Conservation (phyloP, 768 basidiomycete species). For the Lyophyllum atratum region DNA sequence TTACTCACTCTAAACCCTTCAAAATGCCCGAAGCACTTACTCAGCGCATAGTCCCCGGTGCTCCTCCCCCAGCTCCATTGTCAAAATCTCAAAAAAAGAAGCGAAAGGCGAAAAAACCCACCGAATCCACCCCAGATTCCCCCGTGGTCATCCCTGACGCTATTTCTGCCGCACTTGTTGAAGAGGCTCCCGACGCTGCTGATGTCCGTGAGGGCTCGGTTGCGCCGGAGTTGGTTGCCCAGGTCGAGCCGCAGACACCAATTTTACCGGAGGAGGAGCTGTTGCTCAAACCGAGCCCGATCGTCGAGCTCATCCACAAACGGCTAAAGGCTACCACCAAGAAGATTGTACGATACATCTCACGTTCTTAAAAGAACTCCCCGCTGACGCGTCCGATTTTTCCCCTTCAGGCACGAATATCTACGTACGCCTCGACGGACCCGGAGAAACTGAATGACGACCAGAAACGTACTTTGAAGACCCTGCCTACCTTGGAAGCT, state of each 20-base stretch:
- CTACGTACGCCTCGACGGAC: constrained; percentile 67
- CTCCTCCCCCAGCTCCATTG: constrained; percentile 59
- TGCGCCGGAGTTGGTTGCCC: constrained; percentile 47
- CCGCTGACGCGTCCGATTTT: constrained; percentile 14
- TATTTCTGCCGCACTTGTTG: constrained; percentile 45
- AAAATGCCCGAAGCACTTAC: constrained; percentile 41
- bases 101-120: constrained; percentile 53
- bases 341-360: constrained; percentile 68
- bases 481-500: constrained; percentile 75
- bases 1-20: constrained; percentile 6
- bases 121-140: constrained; percentile 46
- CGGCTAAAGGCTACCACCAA: constrained; percentile 76
- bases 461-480: constrained; percentile 74
- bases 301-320: constrained; percentile 79
- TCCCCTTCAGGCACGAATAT: constrained; percentile 63
- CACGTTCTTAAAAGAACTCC: not conserved
- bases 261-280: constrained; percentile 47
- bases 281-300: constrained; percentile 59
- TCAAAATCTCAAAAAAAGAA: constrained; percentile 76
- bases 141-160: constrained; percentile 48
- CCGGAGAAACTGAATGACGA: constrained; percentile 83
- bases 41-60: constrained; percentile 73
- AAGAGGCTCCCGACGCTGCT: constrained; percentile 47
- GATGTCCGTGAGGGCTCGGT: constrained; percentile 50
- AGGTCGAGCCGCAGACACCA: constrained; percentile 40